These are phyloP conservation scores for Aureobasidium lini DNA, from an alignment of 2,329 filamentous ascomycete species.

Conservation along the genomic window DNA sequence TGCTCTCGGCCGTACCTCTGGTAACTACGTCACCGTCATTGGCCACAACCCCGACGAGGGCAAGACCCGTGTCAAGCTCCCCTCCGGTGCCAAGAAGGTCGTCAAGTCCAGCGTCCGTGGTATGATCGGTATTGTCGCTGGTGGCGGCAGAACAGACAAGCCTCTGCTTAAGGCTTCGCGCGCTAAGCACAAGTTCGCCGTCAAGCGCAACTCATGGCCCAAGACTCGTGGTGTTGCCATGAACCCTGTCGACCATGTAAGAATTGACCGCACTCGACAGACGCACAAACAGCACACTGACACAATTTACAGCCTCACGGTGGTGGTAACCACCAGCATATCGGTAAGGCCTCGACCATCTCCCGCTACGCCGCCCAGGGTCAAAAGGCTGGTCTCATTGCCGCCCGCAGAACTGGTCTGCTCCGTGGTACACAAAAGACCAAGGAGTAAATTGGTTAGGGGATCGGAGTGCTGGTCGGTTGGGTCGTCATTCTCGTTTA, in stretches of 20 bases:
- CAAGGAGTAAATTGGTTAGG: constrained; percentile 59
- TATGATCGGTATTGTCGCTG: constrained; percentile 99
- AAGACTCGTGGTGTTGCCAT: constrained; percentile 99
- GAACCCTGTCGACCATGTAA: constrained; percentile 97
- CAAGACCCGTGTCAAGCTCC: constrained; percentile 99
- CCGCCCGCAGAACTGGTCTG: constrained; percentile 98
- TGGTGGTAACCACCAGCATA: constrained; percentile 99
- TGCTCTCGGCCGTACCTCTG: constrained; percentile 89
- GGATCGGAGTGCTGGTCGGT: constrained; percentile 23
- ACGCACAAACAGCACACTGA: constrained; percentile 26
- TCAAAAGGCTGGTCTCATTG: constrained; percentile 99
- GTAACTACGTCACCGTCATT: constrained; percentile 98
- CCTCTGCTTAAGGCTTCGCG: constrained; percentile 98
- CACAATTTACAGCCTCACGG: constrained; percentile 39
- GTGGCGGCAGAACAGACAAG: constrained; percentile 99
- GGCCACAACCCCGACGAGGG: constrained; percentile 98
- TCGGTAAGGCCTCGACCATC: constrained; percentile 99
- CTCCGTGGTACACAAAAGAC: constrained; percentile 99
- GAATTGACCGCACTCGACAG: constrained; percentile 19
- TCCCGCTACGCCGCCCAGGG: constrained; percentile 94
- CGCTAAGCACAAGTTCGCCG: constrained; percentile 99
- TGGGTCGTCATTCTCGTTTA: constrained; percentile 21
- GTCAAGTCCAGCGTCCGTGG: constrained; percentile 85
- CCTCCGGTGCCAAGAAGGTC: constrained; percentile 98
- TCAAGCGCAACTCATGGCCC: constrained; percentile 99